phyloP scores from a whole-genome alignment of 257 asterid species.

The Penstemon newberryi region DNA sequence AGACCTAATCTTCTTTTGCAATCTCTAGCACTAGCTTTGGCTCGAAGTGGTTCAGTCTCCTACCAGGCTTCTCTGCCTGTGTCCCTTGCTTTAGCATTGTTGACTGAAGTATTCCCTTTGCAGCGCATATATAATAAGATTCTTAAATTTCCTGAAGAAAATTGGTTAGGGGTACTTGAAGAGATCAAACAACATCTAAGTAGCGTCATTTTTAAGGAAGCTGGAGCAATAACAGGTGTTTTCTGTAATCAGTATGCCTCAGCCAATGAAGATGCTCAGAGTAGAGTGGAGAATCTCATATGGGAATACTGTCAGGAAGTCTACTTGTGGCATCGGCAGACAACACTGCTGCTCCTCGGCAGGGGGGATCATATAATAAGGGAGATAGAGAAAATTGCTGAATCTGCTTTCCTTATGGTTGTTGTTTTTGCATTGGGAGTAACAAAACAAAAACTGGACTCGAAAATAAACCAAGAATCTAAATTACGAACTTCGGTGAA shows the following conservation, averaged over 20 bases:
- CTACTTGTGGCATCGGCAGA: conserved; percentile 69
- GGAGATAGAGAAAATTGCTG: conserved; percentile 81
- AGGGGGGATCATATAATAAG: conserved; percentile 43
- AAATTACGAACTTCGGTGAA: conserved; percentile 57
- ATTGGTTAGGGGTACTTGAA: conserved; percentile 34
- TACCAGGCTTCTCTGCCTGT: conserved; percentile 46
- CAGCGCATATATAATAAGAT: conserved; percentile 46
- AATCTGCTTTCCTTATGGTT: conserved; percentile 93
- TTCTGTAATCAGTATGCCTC: conserved; percentile 76
- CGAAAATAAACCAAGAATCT: conserved; percentile 41
- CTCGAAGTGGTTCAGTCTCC: conserved; percentile 69
- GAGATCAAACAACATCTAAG: conserved; percentile 57
- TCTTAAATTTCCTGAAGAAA: conserved; percentile 41
- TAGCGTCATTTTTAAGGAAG: conserved; percentile 71
- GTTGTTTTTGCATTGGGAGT: conserved; percentile 85
- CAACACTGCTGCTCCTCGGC: conserved; percentile 51
- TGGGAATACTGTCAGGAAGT: conserved; percentile 76
- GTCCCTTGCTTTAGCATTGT: conserved; percentile 62
- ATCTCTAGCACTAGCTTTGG: conserved; percentile 70
- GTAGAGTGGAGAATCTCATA: conserved; percentile 59
- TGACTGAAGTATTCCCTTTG: conserved; percentile 79
- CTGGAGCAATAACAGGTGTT: conserved; percentile 77
- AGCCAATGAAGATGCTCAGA: conserved; percentile 59
- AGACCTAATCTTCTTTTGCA: conserved; percentile 50
- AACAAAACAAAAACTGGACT: conserved; percentile 62